These are phyloP conservation scores for Obelidium mucronatum DNA, from an alignment of 192 early-diverging fungal species.

Conservation along the genomic window DNA sequence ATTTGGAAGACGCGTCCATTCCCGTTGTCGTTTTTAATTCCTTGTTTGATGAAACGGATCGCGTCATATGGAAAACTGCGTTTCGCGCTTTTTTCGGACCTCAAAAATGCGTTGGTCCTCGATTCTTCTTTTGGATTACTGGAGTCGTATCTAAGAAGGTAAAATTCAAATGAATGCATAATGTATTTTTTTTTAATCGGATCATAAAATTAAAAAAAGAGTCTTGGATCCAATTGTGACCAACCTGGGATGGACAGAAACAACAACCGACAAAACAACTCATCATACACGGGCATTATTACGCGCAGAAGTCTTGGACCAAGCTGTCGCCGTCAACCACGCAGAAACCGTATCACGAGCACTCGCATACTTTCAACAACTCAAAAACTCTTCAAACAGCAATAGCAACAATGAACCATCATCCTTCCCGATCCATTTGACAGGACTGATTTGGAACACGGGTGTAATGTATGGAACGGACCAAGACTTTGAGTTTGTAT, in stretches of 20 bases:
- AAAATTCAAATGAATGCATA: background rate
- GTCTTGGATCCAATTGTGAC: background rate
- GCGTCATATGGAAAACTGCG: constrained; percentile 16
- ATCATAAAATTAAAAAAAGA: background rate
- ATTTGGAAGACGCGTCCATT: constrained; percentile 3
- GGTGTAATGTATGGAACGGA: constrained; percentile 41
- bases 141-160: background rate
- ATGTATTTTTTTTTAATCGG: background rate
- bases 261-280: background rate
- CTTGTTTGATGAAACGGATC: background rate
- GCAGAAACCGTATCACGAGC: constrained; percentile 24
- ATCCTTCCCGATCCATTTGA: constrained; percentile 28
- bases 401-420: too few species aligned
- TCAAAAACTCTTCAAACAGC: constrained; percentile 20
- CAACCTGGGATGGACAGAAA: constrained; percentile 10
- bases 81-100: background rate
- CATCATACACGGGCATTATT: constrained; percentile 36
- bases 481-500: constrained; percentile 46
- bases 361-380: constrained; percentile 36
- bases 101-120: background rate
- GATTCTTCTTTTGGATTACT: background rate
- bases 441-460: constrained; percentile 46
- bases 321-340: constrained; percentile 34
- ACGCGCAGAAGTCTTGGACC: constrained; percentile 27
- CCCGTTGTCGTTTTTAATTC: background rate